A percentile compares a stretch with the other conserved stretches of the same genome.
These are phyloP conservation scores for Ophiostoma quercus DNA, from an alignment of 2,329 filamentous ascomycete species.

Conservation along the genomic window DNA sequence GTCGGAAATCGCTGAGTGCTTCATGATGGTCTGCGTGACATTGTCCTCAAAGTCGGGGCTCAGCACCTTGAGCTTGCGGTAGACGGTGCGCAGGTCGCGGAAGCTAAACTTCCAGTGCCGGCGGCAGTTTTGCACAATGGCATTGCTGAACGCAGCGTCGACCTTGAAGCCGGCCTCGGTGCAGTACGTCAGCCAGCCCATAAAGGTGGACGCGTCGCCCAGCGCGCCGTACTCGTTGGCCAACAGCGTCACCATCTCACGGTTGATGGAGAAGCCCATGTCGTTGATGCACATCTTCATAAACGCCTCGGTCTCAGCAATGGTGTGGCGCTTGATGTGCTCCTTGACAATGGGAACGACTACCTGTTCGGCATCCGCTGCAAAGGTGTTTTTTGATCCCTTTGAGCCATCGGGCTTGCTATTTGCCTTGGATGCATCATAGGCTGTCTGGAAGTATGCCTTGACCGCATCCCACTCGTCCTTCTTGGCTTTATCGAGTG, in stretches of 20 bases:
- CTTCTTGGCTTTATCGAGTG: constrained; percentile 35
- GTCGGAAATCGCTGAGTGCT: constrained; percentile 35
- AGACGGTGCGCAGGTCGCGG: constrained; percentile 35
- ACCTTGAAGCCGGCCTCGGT: constrained; percentile 35
- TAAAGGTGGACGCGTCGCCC: constrained; percentile 38
- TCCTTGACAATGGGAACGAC: constrained; percentile 40
- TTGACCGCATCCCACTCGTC: constrained; percentile 42
- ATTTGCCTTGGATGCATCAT: constrained; percentile 20
- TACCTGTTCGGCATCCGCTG: constrained; percentile 30
- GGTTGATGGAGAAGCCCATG: constrained; percentile 36
- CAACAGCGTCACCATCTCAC: constrained; percentile 39
- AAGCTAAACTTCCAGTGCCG: constrained; percentile 38
- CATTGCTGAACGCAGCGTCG: constrained; percentile 38
- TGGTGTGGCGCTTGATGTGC: constrained; percentile 38
- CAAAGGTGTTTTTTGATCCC: constrained; percentile 10
- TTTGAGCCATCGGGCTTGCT: not conserved
- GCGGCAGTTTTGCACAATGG: constrained; percentile 38
- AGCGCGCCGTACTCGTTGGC: constrained; percentile 41
- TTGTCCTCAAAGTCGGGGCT: constrained; percentile 35
- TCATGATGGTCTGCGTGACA: constrained; percentile 34
- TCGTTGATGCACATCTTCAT: constrained; percentile 43
- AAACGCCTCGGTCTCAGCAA: constrained; percentile 39
- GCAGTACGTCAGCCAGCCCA: constrained; percentile 41
- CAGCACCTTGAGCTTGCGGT: constrained; percentile 34
- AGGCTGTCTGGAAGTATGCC: constrained; percentile 31